Evolutionary conservation across 495 filamentous ascomycete genomes (phyloP).

Genomic region (Xanthoparmelia taractica): DNA sequence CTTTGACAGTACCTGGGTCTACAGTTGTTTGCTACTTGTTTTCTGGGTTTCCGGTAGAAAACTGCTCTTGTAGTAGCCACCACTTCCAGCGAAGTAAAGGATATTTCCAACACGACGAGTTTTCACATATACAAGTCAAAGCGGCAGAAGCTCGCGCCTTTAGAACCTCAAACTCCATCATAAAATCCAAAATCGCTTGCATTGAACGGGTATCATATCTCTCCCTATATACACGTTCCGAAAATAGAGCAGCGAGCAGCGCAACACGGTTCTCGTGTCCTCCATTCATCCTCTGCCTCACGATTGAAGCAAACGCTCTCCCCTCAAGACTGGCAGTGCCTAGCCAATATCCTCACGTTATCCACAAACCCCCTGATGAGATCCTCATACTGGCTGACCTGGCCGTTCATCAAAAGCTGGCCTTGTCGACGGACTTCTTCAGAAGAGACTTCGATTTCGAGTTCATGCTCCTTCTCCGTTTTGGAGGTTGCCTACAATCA

Average conservation of each 20-base stretch:
- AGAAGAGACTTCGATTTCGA: constrained; percentile 75
- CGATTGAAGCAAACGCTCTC: background rate
- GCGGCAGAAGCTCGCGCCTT: background rate
- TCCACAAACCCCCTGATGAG: constrained; percentile 76
- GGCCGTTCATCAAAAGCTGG: constrained; percentile 44
- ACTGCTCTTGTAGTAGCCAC: background rate
- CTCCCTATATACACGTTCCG: background rate
- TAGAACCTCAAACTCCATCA: background rate
- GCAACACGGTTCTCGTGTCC: background rate
- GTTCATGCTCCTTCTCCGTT: constrained; percentile 69
- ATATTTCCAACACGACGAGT: background rate
- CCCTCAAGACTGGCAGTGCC: constrained; percentile 23
- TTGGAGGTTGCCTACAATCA: constrained; percentile 33
- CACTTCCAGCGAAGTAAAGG: background rate
- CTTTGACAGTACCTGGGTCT: background rate
- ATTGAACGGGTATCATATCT: constrained; percentile 14
- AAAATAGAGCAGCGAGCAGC: background rate
- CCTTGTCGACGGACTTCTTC: constrained; percentile 63
- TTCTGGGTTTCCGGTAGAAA: background rate
- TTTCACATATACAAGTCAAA: background rate
- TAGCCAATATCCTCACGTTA: constrained; percentile 66
- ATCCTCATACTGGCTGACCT: constrained; percentile 62
- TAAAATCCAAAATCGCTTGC: constrained; percentile 8
- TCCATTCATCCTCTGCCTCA: background rate
- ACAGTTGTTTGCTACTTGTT: no score